phyloP scores from a whole-genome alignment of 1,139 yeast species.

The Geotrichum phurueaensis region DNA sequence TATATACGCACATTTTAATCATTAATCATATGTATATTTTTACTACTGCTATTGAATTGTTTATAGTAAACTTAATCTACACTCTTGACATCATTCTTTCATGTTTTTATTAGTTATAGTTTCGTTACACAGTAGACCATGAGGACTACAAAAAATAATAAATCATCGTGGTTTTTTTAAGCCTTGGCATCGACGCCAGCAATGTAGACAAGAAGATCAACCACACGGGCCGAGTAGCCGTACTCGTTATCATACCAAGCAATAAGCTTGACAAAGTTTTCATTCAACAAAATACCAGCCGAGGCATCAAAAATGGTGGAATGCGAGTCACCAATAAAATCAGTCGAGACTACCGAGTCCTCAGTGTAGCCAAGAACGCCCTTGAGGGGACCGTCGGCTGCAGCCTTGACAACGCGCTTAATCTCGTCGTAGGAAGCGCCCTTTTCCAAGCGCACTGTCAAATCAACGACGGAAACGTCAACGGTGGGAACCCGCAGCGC shows the following conservation, averaged over 20 bases:
- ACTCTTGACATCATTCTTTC: no score
- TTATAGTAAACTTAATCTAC: no score
- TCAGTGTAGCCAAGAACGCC: constrained; percentile 79
- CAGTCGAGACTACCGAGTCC: constrained; percentile 81
- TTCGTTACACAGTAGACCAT: no score
- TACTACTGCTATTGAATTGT: no score
- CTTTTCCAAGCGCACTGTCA: constrained; percentile 63
- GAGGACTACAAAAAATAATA: no score
- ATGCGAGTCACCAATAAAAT: constrained; percentile 70
- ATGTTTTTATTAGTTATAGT: no score
- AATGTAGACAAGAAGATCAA: constrained; percentile 72
- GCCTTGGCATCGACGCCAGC: constrained; percentile 40
- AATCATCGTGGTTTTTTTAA: no score
- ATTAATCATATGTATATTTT: no score
- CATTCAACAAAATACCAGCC: constrained; percentile 80
- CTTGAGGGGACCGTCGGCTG: constrained; percentile 61
- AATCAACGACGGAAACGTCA: constrained; percentile 76
- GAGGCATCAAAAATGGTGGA: constrained; percentile 78
- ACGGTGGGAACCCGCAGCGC: constrained; percentile 83
- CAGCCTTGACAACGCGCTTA: constrained; percentile 60
- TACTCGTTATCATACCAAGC: constrained; percentile 89
- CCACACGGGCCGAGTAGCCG: constrained; percentile 91
- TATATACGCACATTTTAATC: no score
- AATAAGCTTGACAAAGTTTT: constrained; percentile 78
- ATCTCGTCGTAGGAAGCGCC: constrained; percentile 70